phyloP scores from a whole-genome alignment of 2,329 filamentous ascomycete genomes.

The Aspergillus pseudonomiae region DNA sequence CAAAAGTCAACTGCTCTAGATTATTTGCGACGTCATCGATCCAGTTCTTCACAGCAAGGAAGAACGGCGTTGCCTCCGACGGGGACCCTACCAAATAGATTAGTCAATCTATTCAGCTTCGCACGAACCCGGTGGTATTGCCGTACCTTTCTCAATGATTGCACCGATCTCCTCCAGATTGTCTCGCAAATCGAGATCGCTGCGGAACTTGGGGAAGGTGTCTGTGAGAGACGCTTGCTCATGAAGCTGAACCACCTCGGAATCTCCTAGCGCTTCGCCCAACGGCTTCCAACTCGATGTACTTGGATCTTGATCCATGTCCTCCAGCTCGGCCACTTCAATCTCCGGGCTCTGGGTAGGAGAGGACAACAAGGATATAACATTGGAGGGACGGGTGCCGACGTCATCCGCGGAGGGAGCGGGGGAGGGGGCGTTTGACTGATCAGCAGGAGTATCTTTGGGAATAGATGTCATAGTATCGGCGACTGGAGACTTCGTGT shows the following conservation, averaged over 20 bases:
- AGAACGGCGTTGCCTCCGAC: slow-evolving; percentile 31
- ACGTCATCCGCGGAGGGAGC: slow-evolving; percentile 19
- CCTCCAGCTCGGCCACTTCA: slow-evolving; percentile 53
- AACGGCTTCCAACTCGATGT: slow-evolving; percentile 48
- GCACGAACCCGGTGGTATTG: background rate
- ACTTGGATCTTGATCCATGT: slow-evolving; percentile 51
- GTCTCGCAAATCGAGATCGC: slow-evolving; percentile 31
- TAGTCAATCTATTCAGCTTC: background rate
- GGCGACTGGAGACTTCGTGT: slow-evolving; percentile 44
- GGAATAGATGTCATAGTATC: slow-evolving; percentile 20
- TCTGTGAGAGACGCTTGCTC: slow-evolving; percentile 37
- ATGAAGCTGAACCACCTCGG: slow-evolving; percentile 40
- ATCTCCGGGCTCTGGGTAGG: slow-evolving; percentile 51
- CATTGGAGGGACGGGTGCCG: slow-evolving; percentile 28
- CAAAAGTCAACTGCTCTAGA: slow-evolving; percentile 37
- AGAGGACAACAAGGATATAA: slow-evolving; percentile 48
- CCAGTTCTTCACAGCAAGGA: slow-evolving; percentile 47
- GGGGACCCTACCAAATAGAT: slow-evolving; percentile 30
- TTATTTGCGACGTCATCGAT: slow-evolving; percentile 40
- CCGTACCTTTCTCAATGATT: slow-evolving; percentile 43
- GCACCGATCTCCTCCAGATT: slow-evolving; percentile 36
- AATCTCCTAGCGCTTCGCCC: slow-evolving; percentile 37
- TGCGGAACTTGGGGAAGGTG: slow-evolving; percentile 40
- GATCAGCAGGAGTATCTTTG: slow-evolving; percentile 18
- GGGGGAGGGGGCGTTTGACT: slow-evolving; percentile 18